Evolutionary conservation across 2,329 filamentous ascomycete genomes (phyloP), one percentile per base, ranked within the genome.

Genomic region (Fusarium napiforme): DNA sequence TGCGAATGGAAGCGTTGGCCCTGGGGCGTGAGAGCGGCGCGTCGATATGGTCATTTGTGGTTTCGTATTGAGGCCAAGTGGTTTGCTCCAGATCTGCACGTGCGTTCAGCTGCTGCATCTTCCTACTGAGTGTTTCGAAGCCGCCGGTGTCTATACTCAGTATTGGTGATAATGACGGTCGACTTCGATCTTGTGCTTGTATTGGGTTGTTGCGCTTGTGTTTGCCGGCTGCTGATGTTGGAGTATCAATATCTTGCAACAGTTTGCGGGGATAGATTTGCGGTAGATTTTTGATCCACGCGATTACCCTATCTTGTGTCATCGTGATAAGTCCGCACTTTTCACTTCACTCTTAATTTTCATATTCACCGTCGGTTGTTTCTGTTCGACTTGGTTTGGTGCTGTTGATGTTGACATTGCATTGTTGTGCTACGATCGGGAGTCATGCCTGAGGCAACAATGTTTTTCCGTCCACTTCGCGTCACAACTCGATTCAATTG

Each of bases 61-160:
- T n/a, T 42, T n/a, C 40, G 9, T 42, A n/a, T n/a, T 23, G 40
- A 42, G 21, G 14, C 21, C 40, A 4, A 16, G 10, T 7, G 42
- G 10, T 26, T 19, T 5, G 42, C 23, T 26, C 42, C 7, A 19
- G 10, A 19, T 26, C 16, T 9, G 7, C n/a, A 4, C 16, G 4
- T 23, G 4, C 6, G 15, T 18, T 6, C 11, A 43, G n/a, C n/a
- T 4, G n/a, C 6, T 45, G 16, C 3, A 10, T 45, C 16, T 26
- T 45, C 16, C 16, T 12, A 19, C 10, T 12, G 7, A 2, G 42
- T 26, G 10, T 9, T 45, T 45, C 16, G 16, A 10, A 11, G 16
- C 10, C 23, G 0, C 26, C 7, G 16, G 10, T 0, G 7, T 12
- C 4, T 1, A 19, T 19, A 4, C n/a, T 16, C 7, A 9, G 10